Evolutionary conservation across 331 rosid species (phyloP).

Genomic region (Saraca asoca): DNA sequence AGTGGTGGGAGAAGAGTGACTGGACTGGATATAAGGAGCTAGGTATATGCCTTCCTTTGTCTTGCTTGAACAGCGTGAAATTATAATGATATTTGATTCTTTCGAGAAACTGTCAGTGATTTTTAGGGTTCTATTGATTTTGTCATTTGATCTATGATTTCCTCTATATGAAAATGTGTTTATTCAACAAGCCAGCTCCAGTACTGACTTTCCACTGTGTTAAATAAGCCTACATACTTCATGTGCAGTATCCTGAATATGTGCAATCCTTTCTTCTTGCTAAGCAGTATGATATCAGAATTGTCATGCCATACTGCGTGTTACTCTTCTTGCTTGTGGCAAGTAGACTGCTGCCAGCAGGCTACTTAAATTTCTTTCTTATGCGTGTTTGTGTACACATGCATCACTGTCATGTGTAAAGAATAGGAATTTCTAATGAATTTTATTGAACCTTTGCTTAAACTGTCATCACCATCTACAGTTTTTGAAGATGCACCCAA

Average conservation of each 20-base stretch:
- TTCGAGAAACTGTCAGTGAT: conserved; percentile 10
- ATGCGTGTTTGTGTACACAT: not conserved
- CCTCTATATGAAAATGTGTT: not conserved
- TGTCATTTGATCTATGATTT: not conserved
- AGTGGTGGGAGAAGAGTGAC: conserved; percentile 99
- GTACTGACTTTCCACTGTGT: not conserved
- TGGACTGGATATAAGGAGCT: conserved; percentile 99
- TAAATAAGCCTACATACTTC: not conserved
- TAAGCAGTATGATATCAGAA: conserved; percentile 5
- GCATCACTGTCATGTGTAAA: not conserved
- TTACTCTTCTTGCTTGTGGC: conserved; percentile 13
- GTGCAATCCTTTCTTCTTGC: conserved; percentile 19
- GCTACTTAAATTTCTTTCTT: not conserved
- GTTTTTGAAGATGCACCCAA: not conserved
- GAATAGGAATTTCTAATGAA: conserved; percentile 2
- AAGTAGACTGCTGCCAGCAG: conserved; percentile 27
- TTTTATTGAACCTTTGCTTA: conserved; percentile 22
- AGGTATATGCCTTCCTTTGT: conserved; percentile 58
- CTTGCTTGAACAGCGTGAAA: conserved; percentile 23
- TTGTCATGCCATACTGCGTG: conserved; percentile 19
- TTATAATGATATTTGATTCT: not conserved
- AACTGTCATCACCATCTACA: conserved; percentile 21
- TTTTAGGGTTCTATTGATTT: not conserved
- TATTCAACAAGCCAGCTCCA: conserved; percentile 15
- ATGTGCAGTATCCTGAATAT: not conserved